Evolutionary conservation across 169 alveolate genomes (phyloP), one percentile per base, ranked within the genome.

Genomic region (Plasmodium billcollinsi): DNA sequence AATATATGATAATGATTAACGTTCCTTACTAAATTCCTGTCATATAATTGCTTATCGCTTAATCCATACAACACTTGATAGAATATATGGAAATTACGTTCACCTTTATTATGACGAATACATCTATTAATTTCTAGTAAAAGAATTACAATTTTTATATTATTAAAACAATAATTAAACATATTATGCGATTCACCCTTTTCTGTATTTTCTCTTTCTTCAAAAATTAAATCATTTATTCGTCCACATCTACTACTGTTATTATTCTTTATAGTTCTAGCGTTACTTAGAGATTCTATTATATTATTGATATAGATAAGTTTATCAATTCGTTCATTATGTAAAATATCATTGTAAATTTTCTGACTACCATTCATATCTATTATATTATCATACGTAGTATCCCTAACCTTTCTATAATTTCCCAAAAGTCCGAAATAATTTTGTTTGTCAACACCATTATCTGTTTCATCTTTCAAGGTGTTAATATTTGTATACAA

Each of bases 171-270:
- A 76, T 98, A 97, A 72, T 92, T 88, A 65, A 98, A 97, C 33
- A 96, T 91, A 11, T 99, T 99, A 43, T 99, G 95, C 12, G 83
- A 71, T 50, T 96, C 91, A 15, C 96, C 96, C 7, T 97, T 97
- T 49, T 90, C 89, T 18, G 88, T 91, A n/a, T 96, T 96, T 8
- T 98, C 97, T 52, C 89, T 93, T 20, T 92, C 94, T 63, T 97
- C 98, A 83, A 98, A 96, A 89, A 95, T 95, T 58, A 98, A 94
- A 83, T 97, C 97, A 11, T 98, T 97, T 83, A 97, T 97, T 93
- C 98, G 97, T 11, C 99, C 99, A 93, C 98, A 98, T 69, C 99
- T 95, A 80, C 99, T 95, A 18, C 99, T 96, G 94, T 99, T 99
- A 93, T 97, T 97, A 93, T 99, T 99, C 83, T 98, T 96, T 39